Evolutionary conservation across 768 basidiomycete species (phyloP), one percentile per base, ranked within the genome.

Genomic region (Boletus fagicola): DNA sequence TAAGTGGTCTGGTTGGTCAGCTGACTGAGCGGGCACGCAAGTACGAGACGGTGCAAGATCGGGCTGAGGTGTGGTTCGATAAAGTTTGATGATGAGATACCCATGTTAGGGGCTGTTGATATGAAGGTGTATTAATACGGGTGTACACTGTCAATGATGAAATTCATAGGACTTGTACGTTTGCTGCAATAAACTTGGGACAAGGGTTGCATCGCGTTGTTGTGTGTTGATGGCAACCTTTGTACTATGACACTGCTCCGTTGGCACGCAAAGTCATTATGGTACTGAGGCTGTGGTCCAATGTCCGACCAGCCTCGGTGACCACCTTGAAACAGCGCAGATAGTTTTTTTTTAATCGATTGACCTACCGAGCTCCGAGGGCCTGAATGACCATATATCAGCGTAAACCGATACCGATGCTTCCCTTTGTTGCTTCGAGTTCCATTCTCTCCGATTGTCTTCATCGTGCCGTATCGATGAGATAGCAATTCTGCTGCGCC

Each of bases 21-120:
- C 16, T 55, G 54, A 64, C 62, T n/a, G 68, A 67, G 57, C 61
- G 62, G 47, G 59, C 56, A 22, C 69, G 64, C 36, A 65, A 31
- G 30, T 49, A 54, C 7, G 53, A 60, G 16, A 60, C 49, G 1
- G 62, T 73, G n/a, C 61, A 53, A 11, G 72, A 69, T 30, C 60
- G 60, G 26, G 63, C 67, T 0, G 73, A 75, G 45, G 69, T 70
- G 26, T 73, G 70, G 74, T 73, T 74, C 26, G 65, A 70, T 35
- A 63, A 45, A 42, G 49, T 63, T 48, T 39, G 40, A 65, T 30
- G 26, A 24, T n/a, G n/a, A 9, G 39, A 40, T 40, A 2, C 39
- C 16, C 18, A 4, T 18, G 15, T 18, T 36, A 43, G 26, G 35
- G 43, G 51, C 2, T n/a, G 56, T 45, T 31, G 33, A 35, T 46